These are phyloP conservation scores for Neobulgaria alba DNA, from an alignment of 2,329 filamentous ascomycete species.

Conservation along the genomic window DNA sequence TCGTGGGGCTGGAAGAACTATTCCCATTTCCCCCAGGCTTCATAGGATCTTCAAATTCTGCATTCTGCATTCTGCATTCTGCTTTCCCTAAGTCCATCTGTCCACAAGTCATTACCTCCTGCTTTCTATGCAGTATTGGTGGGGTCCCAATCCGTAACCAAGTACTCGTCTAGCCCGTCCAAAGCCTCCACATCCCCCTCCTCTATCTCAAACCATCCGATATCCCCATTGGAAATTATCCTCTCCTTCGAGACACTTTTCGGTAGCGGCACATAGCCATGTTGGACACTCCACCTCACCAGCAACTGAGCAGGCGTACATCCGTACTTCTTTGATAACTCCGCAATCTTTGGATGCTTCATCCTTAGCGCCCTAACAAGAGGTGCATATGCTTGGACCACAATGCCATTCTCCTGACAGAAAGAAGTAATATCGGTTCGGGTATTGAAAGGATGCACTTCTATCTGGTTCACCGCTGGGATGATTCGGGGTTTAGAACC, in stretches of 20 bases:
- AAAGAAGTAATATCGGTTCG: conserved; percentile 56
- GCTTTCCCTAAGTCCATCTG: no score
- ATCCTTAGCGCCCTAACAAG: conserved; percentile 64
- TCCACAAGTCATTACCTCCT: no score
- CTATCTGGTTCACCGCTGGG: conserved; percentile 72
- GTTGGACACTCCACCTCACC: conserved; percentile 69
- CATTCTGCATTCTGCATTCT: no score
- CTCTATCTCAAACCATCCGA: conserved; percentile 52
- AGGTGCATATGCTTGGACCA: conserved; percentile 73
- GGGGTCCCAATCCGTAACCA: conserved; percentile 61
- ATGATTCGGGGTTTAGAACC: conserved; percentile 39
- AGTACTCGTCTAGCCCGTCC: conserved; percentile 60
- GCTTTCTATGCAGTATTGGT: conserved; percentile 33
- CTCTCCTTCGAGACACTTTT: conserved; percentile 59
- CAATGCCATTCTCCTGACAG: conserved; percentile 57
- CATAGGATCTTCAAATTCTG: no score
- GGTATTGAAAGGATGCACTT: conserved; percentile 78
- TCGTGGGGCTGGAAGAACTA: no score
- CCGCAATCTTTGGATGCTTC: conserved; percentile 53
- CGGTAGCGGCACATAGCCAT: conserved; percentile 63
- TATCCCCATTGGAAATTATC: conserved; percentile 55
- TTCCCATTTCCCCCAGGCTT: no score
- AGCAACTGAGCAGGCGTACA: conserved; percentile 67
- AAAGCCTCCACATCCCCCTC: conserved; percentile 53
- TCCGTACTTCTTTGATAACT: conserved; percentile 57